Evolutionary conservation across 2,329 filamentous ascomycete genomes (phyloP).

Genomic region (Xylariaceae sp.): DNA sequence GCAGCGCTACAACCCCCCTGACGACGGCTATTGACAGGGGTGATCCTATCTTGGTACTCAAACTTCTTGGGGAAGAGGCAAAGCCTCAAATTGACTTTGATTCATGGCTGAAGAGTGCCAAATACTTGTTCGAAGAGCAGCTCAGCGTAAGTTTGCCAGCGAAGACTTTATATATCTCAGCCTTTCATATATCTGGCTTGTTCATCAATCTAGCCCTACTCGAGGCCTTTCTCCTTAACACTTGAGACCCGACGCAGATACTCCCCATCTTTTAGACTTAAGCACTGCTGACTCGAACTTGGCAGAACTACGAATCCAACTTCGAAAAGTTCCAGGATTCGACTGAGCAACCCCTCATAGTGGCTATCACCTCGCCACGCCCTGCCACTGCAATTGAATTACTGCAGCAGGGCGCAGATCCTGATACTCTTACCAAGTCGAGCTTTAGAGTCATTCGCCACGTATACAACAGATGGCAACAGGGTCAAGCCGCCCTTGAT

Average conservation of each 20-base stretch:
- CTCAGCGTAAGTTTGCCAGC: slow-evolving; percentile 35
- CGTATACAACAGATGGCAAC: slow-evolving; percentile 36
- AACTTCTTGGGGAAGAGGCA: slow-evolving; percentile 67
- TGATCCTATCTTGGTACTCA: slow-evolving; percentile 56
- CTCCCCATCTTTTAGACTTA: not conserved
- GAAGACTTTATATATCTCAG: slow-evolving; percentile 6
- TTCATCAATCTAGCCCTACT: not conserved
- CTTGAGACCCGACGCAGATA: not conserved
- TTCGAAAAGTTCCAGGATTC: slow-evolving; percentile 48
- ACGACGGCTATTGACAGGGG: slow-evolving; percentile 59
- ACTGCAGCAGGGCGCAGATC: slow-evolving; percentile 65
- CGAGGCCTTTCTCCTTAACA: not conserved
- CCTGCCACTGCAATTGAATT: slow-evolving; percentile 58
- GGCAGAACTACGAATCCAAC: slow-evolving; percentile 47
- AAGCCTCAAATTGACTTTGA: slow-evolving; percentile 63
- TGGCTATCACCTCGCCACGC: slow-evolving; percentile 56
- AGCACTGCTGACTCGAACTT: slow-evolving; percentile 7
- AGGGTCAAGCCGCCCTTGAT: slow-evolving; percentile 61
- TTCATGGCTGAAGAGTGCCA: slow-evolving; percentile 62
- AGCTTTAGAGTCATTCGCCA: slow-evolving; percentile 42
- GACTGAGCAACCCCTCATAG: slow-evolving; percentile 67
- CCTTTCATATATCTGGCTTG: not conserved
- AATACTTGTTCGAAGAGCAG: slow-evolving; percentile 44
- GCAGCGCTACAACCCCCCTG: slow-evolving; percentile 52
- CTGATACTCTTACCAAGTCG: slow-evolving; percentile 57